Evolutionary conservation across 2,329 filamentous ascomycete species (phyloP).

Genomic region (Pseudocercospora macadamiae): DNA sequence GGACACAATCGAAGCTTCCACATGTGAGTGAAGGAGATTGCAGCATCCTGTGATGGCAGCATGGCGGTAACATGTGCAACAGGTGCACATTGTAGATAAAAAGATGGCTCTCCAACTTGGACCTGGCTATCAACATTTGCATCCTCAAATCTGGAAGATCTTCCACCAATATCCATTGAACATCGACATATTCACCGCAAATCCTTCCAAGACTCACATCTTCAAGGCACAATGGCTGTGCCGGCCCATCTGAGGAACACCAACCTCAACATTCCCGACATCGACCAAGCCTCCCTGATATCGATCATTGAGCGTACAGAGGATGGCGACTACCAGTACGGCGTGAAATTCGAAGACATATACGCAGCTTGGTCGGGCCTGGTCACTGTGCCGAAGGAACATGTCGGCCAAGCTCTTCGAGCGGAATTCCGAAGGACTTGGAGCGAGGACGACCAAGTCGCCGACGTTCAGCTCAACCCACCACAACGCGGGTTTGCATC

Average conservation of each 20-base stretch:
- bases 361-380: not conserved
- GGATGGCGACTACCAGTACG: not conserved
- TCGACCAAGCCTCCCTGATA: not conserved
- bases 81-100: no score
- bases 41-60: no score
- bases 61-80: no score
- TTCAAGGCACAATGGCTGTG: no score
- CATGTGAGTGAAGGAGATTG: no score
- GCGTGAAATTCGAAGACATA: not conserved
- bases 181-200: not conserved
- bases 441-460: not conserved
- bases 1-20: no score
- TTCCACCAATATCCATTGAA: no score
- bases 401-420: not conserved
- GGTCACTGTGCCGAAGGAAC: not conserved
- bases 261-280: not conserved
- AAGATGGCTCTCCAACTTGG: no score
- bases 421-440: not conserved
- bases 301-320: not conserved
- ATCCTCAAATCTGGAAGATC: no score
- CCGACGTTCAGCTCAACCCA: not conserved
- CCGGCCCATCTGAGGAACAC: not conserved
- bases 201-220: no score
- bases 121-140: no score
- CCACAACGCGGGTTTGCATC: not conserved